Evolutionary conservation across 2,329 filamentous ascomycete genomes (phyloP).

Genomic region (Paracoccidioides brasiliensis): DNA sequence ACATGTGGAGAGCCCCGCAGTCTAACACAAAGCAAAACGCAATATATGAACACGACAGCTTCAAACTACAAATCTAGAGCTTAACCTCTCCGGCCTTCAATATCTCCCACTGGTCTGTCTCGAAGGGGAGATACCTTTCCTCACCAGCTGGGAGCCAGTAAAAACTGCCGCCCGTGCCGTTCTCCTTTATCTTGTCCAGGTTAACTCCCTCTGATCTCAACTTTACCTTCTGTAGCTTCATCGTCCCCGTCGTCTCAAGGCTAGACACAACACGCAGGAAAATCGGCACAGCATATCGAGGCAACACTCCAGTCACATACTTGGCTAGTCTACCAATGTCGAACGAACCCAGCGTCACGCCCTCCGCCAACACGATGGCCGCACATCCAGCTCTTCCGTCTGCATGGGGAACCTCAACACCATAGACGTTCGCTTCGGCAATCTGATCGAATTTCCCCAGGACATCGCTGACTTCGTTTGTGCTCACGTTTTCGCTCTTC

Average conservation of each 20-base stretch:
- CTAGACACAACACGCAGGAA: slow-evolving; percentile 48
- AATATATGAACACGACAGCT: background rate
- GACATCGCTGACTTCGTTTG: slow-evolving; percentile 47
- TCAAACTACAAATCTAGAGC: slow-evolving; percentile 22
- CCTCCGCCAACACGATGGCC: slow-evolving; percentile 32
- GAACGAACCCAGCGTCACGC: slow-evolving; percentile 32
- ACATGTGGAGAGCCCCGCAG: background rate
- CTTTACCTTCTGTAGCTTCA: slow-evolving; percentile 2
- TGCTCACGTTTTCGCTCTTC: slow-evolving; percentile 51
- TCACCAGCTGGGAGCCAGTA: slow-evolving; percentile 36
- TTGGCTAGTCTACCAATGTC: slow-evolving; percentile 43
- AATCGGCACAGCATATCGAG: slow-evolving; percentile 56
- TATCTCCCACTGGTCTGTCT: slow-evolving; percentile 43
- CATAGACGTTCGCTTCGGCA: slow-evolving; percentile 54
- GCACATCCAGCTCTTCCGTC: slow-evolving; percentile 52
- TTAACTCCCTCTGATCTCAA: slow-evolving; percentile 1
- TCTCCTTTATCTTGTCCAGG: background rate
- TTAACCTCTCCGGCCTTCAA: slow-evolving; percentile 34
- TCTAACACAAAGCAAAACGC: background rate
- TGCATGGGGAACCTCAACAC: slow-evolving; percentile 45
- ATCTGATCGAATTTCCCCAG: slow-evolving; percentile 44
- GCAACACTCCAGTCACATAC: slow-evolving; percentile 47
- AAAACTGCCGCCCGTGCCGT: slow-evolving; percentile 14
- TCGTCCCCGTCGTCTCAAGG: slow-evolving; percentile 1
- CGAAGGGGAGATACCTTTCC: slow-evolving; percentile 47